These are phyloP conservation scores for Rhizoctonia solani DNA, from an alignment of 1,284 basidiomycete genomes.

Conservation along the genomic window DNA sequence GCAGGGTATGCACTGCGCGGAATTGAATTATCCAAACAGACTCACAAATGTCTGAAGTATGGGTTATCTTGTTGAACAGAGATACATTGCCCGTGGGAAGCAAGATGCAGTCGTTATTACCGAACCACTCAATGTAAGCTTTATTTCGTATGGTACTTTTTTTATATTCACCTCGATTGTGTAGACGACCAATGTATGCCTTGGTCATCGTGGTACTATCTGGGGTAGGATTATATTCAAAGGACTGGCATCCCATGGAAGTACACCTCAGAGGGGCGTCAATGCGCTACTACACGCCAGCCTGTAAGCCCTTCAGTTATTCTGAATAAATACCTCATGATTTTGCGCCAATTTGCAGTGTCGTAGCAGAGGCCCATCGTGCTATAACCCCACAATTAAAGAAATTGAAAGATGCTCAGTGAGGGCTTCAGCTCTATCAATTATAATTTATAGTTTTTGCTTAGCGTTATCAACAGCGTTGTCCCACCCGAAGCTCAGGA, in stretches of 20 bases:
- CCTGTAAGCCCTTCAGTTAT: not conserved
- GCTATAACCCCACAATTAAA: slow-evolving; percentile 16
- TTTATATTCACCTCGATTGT: not conserved
- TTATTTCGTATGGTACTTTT: not conserved
- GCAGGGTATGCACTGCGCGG: slow-evolving; percentile 20
- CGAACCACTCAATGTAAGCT: slow-evolving; percentile 33
- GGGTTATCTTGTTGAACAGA: slow-evolving; percentile 37
- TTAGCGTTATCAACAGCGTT: slow-evolving; percentile 29
- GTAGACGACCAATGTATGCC: slow-evolving; percentile 35
- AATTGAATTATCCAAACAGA: not conserved
- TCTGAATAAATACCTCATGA: not conserved
- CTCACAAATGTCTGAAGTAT: not conserved
- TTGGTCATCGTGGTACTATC: slow-evolving; percentile 36
- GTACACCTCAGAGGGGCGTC: slow-evolving; percentile 37
- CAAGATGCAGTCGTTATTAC: slow-evolving; percentile 38
- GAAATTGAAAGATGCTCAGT: not conserved
- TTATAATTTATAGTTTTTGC: not conserved
- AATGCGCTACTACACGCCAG: slow-evolving; percentile 35
- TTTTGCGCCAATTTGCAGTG: not conserved
- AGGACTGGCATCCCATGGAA: slow-evolving; percentile 34
- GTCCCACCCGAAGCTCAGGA: slow-evolving; percentile 36
- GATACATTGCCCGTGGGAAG: slow-evolving; percentile 33
- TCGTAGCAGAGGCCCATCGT: slow-evolving; percentile 32
- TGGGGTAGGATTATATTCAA: slow-evolving; percentile 39
- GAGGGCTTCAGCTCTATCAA: not conserved